These are phyloP conservation scores for Aspergillus fumigatus DNA, from an alignment of 2,329 filamentous ascomycete species.

Conservation along the genomic window DNA sequence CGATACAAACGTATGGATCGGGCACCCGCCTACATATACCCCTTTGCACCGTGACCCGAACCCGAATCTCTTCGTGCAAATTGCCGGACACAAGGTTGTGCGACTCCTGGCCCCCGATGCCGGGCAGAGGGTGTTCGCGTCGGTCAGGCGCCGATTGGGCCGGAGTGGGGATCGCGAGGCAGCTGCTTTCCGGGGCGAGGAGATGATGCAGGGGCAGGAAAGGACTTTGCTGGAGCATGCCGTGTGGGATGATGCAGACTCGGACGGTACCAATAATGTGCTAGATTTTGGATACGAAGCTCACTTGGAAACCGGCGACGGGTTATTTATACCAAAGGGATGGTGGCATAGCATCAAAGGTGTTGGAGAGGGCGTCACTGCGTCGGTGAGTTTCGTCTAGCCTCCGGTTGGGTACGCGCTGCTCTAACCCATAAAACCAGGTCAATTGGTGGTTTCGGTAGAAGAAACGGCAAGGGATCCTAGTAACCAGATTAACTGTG, in stretches of 20 bases:
- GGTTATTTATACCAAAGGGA: conserved; percentile 71
- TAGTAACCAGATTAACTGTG: neutral
- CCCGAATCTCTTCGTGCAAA: conserved; percentile 84
- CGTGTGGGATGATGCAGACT: conserved; percentile 57
- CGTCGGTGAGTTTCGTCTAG: conserved; percentile 45
- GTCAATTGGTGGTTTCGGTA: conserved; percentile 79
- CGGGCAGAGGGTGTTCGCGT: conserved; percentile 62
- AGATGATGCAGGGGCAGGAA: conserved; percentile 88
- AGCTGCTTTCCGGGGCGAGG: conserved; percentile 63
- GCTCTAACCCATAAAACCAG: conserved; percentile 23
- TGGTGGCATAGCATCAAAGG: conserved; percentile 87
- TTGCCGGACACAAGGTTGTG: conserved; percentile 67
- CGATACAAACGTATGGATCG: conserved; percentile 81
- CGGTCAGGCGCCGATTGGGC: conserved; percentile 40
- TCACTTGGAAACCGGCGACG: conserved; percentile 61
- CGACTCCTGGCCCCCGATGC: conserved; percentile 63
- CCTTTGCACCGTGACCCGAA: conserved; percentile 91
- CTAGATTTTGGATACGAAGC: conserved; percentile 45
- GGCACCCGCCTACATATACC: conserved; percentile 79
- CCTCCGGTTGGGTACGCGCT: conserved; percentile 6
- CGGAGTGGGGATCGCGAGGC: conserved; percentile 28
- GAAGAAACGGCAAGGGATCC: neutral
- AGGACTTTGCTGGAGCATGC: conserved; percentile 60
- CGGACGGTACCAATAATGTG: conserved; percentile 21
- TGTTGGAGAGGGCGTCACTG: conserved; percentile 52